Base-by-base conservation (phyloP, 73 alveolate genomes). In the Diophrys appendiculata region DNA sequence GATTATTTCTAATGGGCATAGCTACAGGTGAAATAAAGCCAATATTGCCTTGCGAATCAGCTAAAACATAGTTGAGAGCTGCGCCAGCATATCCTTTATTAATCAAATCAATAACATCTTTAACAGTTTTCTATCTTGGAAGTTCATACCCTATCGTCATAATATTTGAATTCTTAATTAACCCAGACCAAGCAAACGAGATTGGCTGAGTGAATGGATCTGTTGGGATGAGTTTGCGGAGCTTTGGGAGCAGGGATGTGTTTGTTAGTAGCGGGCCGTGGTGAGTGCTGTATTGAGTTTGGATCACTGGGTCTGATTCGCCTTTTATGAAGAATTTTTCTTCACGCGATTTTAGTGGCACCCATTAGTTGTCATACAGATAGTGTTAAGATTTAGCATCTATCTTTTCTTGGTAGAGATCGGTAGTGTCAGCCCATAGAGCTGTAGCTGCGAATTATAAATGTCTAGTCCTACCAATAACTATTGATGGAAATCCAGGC, bases 1-100 rank as follows among this genome's bases (percentile, higher is more conserved):
- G 87, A 43, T 86, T 67, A 5, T 65, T 72, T 72, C 93, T 70
- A 8, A 27, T 80, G 14, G 89, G 90, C 54, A n/a, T 64, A 43
- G 52, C 52, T 18, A 43, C 60, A 43, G 60, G 60, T 43, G 60
- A 43, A 43, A 43, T 43, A 5, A 43, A 11, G 5, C 60, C 60
- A 43, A 43, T 43, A 43, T 43, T 43, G n/a, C 18, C 60, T 43
- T 43, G n/a, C 18, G 60, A 43, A 43, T 43, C 60, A 5, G 60
- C 60, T 18, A 43, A 43, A 11, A 43, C n/a, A 43, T 11, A 43
- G 18, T 43, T 43, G n/a, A 43, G 18, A 11, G 60, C 60, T 43
- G 60, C n/a, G n/a, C 60, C 60, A 43, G 60, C 5, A 18, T 43
- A 43, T n/a, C n/a, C n/a, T 11, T 43, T 43, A 43, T 43, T 18